Conservation (phyloP, 2,329 filamentous ascomycete genomes). For the Lithohypha guttulata region DNA sequence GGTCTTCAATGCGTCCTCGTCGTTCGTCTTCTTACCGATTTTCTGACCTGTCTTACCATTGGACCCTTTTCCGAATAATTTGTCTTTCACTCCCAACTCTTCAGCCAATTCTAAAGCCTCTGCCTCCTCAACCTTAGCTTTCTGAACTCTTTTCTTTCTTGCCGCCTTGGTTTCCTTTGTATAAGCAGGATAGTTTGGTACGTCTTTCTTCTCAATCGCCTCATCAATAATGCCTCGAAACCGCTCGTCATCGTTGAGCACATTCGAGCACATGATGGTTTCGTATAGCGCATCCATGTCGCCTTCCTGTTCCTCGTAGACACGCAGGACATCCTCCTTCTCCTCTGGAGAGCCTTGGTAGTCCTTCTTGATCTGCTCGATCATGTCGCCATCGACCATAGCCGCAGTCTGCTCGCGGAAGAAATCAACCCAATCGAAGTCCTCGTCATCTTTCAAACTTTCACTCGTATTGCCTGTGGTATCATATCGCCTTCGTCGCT, state of each 20-base stretch:
- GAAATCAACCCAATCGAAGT: conserved; percentile 84
- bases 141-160: conserved; percentile 47
- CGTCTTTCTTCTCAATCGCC: conserved; percentile 61
- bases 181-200: conserved; percentile 58
- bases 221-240: conserved; percentile 72
- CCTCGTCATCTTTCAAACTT: conserved; percentile 58
- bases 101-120: conserved; percentile 68
- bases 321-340: conserved; percentile 60
- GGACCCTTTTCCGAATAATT: conserved; percentile 46
- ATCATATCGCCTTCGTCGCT: conserved; percentile 77
- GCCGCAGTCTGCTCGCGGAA: conserved; percentile 76
- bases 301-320: conserved; percentile 64
- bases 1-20: conserved; percentile 50
- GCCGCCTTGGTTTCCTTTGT: conserved; percentile 60
- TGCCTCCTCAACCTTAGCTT: conserved; percentile 54
- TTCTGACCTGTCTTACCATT: conserved; percentile 31
- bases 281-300: conserved; percentile 70
- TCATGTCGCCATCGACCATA: conserved; percentile 61
- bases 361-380: conserved; percentile 61
- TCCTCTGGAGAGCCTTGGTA: conserved; percentile 88
- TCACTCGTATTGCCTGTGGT: conserved; percentile 81
- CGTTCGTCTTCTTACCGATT: conserved; percentile 14
- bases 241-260: conserved; percentile 71
- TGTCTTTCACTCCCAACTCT: conserved; percentile 62
- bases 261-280: conserved; percentile 74